Evolutionary conservation across 305 asterid species (phyloP).

Genomic region (Plantago coronopus): DNA sequence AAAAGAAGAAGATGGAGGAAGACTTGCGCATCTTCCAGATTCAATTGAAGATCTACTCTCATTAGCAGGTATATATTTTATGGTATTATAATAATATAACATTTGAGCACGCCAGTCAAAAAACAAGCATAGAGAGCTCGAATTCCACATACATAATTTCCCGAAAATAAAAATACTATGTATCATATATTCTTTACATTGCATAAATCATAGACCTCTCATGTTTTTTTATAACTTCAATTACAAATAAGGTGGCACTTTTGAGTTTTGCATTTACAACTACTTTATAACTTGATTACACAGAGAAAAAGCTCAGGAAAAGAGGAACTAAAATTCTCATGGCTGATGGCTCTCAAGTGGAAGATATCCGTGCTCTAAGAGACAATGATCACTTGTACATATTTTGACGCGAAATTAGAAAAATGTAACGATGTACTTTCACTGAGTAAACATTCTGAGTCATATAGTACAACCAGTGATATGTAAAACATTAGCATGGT

Average conservation of each 20-base stretch:
- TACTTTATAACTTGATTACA: conserved; percentile 27
- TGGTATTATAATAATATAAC: conserved; percentile 6
- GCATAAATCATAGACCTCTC: not conserved
- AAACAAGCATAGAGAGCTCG: conserved; percentile 1
- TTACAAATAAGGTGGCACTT: conserved; percentile 1
- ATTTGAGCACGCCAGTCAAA: not conserved
- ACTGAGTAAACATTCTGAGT: conserved; percentile 9
- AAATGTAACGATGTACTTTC: conserved; percentile 13
- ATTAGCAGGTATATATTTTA: conserved; percentile 58
- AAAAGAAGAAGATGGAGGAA: conserved; percentile 54
- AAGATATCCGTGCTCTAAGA: conserved; percentile 61
- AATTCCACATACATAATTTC: conserved; percentile 18
- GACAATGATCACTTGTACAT: conserved; percentile 87
- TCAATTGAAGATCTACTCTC: conserved; percentile 62
- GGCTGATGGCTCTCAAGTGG: conserved; percentile 69
- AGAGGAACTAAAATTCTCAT: conserved; percentile 58
- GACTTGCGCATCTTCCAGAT: conserved; percentile 77
- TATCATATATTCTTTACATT: conserved; percentile 2
- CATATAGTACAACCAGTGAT: conserved; percentile 12
- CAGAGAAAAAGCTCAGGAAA: conserved; percentile 70
- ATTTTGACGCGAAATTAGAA: conserved; percentile 31
- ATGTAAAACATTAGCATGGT: conserved; percentile 12
- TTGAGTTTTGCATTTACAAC: conserved; percentile 14
- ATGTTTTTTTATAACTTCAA: not conserved
- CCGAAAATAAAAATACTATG: conserved; percentile 10